Conservation (phyloP, 1,284 basidiomycete species). For the Lentinus polychrous region DNA sequence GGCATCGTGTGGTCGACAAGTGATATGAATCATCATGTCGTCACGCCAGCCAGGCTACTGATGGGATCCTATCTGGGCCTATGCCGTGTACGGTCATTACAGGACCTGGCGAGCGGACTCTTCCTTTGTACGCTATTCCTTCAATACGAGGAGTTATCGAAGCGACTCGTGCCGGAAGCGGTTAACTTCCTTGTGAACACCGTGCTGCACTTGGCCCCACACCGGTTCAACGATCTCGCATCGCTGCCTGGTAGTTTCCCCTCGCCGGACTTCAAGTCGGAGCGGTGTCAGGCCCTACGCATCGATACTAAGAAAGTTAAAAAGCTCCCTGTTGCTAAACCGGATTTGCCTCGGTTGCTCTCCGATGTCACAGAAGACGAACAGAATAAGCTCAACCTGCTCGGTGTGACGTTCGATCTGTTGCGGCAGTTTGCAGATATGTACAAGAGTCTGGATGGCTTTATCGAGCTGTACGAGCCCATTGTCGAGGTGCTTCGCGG, state of each 20-base stretch:
- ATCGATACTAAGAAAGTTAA: slow-evolving; percentile 37
- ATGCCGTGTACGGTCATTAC: slow-evolving; percentile 67
- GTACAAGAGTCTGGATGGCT: slow-evolving; percentile 75
- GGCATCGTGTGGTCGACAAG: slow-evolving; percentile 90
- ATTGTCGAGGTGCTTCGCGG: slow-evolving; percentile 52
- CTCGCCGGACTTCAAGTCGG: slow-evolving; percentile 62
- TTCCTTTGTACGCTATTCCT: slow-evolving; percentile 83
- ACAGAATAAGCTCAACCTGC: slow-evolving; percentile 62
- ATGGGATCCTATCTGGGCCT: slow-evolving; percentile 91
- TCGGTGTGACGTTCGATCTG: slow-evolving; percentile 58
- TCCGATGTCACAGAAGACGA: slow-evolving; percentile 32
- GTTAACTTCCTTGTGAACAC: slow-evolving; percentile 76
- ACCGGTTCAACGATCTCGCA: slow-evolving; percentile 38
- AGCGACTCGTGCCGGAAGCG: slow-evolving; percentile 86
- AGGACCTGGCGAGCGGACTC: slow-evolving; percentile 80
- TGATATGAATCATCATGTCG: slow-evolving; percentile 87
- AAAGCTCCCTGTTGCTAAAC: slow-evolving; percentile 31
- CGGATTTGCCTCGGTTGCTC: slow-evolving; percentile 43
- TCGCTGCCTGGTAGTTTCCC: slow-evolving; percentile 63
- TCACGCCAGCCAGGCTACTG: slow-evolving; percentile 81
- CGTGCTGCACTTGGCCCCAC: slow-evolving; percentile 69
- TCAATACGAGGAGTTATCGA: slow-evolving; percentile 82
- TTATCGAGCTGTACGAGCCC: slow-evolving; percentile 79
- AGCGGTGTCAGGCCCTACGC: slow-evolving; percentile 32
- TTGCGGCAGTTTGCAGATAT: slow-evolving; percentile 63